Conservation (phyloP, 345 rosid species). For the Hirschfeldia incana region DNA sequence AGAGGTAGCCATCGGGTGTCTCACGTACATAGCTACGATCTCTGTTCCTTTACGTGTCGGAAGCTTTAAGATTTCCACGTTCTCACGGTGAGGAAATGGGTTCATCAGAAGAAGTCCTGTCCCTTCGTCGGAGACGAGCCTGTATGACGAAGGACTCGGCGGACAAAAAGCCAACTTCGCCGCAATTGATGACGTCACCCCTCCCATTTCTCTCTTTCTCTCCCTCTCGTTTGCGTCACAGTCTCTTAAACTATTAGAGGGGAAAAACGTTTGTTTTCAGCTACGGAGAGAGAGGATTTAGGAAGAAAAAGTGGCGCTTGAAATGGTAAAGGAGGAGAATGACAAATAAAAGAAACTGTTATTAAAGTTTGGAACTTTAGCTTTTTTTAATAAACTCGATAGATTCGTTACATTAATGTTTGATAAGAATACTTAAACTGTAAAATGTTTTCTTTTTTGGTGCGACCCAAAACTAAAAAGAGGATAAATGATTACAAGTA, state of each 20-base stretch:
- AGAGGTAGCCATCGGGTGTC: conserved; percentile 87
- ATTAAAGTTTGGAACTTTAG: conserved; percentile 28
- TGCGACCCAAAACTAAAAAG: not conserved
- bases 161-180: conserved; percentile 97
- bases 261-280: not conserved
- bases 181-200: conserved; percentile 94
- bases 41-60: conserved; percentile 77
- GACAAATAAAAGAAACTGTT: not conserved
- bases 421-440: not conserved
- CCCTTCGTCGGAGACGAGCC: conserved; percentile 59
- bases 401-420: too few relatives aligned
- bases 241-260: not conserved
- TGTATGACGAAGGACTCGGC: conserved; percentile 94
- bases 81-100: conserved; percentile 91
- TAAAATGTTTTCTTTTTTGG: not conserved
- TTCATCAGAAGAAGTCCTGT: conserved; percentile 79
- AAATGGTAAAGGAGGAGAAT: conserved; percentile 30
- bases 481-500: not conserved
- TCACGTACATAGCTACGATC: conserved; percentile 75
- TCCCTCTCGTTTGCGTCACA: conserved; percentile 10
- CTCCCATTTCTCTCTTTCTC: conserved; percentile 59
- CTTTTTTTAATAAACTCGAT: not conserved
- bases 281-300: conserved; percentile 29
- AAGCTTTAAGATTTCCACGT: conserved; percentile 78
- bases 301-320: conserved; percentile 42